Evolutionary conservation across 192 early-diverging fungal species (phyloP), one percentile per base, ranked within the genome.

Genomic region (Dissophora globulifera): DNA sequence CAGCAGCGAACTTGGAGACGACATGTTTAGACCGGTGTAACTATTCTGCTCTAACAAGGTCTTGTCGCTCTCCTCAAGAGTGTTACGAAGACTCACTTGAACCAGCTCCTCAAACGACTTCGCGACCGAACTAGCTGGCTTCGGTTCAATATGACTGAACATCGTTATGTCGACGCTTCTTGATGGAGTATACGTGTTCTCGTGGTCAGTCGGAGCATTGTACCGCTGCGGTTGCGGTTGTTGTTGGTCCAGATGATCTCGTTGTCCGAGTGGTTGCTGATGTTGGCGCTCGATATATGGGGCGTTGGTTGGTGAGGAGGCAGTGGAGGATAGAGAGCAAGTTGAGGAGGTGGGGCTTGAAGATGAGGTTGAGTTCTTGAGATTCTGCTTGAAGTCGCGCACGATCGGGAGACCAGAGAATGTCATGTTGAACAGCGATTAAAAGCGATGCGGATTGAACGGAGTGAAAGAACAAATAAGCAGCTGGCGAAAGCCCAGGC

Each of bases 391-490:
- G n/a, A 62, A 62, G 45, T 75, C 71, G 16, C 71, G 71, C 22
- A 75, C 31, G 33, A 47, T 63, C 23, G 62, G 71, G 2, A 66
- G 71, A n/a, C 71, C 71, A 1, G 71, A 75, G 62, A 75, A 75
- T 35, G 71, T 75, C 71, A 75, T 74, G n/a, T 40, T 57, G 50
- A 31, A 49, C 19, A 19, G 35, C n/a, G n/a, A n/a, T n/a, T n/a
- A n/a, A n/a, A n/a, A n/a, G n/a, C n/a, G n/a, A n/a, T n/a, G n/a
- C n/a, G n/a, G n/a, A n/a, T n/a, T n/a, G n/a, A n/a, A n/a, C n/a
- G n/a, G n/a, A n/a, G n/a, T n/a, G n/a, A n/a, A n/a, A n/a, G n/a
- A n/a, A n/a, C n/a, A n/a, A n/a, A n/a, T n/a, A n/a, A n/a, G n/a
- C n/a, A n/a, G n/a, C n/a, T n/a, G n/a, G n/a, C n/a, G n/a, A n/a